A percentile compares a stretch with the other conserved stretches of the same genome.
phyloP scores from a whole-genome alignment of 768 basidiomycete genomes.

The Russula sp. region DNA sequence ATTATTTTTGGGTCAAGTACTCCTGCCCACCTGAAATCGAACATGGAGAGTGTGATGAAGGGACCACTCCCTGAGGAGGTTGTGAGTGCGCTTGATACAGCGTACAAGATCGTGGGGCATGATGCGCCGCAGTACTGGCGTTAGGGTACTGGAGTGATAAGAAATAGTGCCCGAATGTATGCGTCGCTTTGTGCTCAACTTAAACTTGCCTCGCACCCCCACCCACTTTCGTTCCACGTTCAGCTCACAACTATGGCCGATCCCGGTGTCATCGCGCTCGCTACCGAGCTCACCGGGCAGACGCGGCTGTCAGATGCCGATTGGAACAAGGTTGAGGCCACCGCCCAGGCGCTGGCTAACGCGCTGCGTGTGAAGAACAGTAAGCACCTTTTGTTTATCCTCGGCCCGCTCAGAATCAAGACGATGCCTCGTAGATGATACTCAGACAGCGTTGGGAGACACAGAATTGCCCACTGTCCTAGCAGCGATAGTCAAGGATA shows the following conservation, averaged over 20 bases:
- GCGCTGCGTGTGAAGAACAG: slow-evolving; percentile 23
- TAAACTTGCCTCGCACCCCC: not conserved
- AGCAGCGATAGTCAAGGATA: slow-evolving; percentile 55
- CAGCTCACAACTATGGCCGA: slow-evolving; percentile 22
- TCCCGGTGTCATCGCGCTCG: slow-evolving; percentile 18
- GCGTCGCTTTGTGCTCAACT: not conserved
- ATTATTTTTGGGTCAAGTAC: slow-evolving; percentile 5
- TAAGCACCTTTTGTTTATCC: slow-evolving; percentile 6
- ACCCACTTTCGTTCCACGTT: not conserved
- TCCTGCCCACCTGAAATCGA: not conserved
- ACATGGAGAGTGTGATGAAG: not conserved
- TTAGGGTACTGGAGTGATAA: slow-evolving; percentile 2
- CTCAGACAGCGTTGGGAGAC: slow-evolving; percentile 65
- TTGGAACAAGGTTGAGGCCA: slow-evolving; percentile 24
- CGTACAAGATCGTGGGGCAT: not conserved
- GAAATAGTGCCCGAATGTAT: not conserved
- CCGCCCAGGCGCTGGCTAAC: slow-evolving; percentile 27
- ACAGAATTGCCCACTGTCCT: slow-evolving; percentile 64
- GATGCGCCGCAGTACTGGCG: slow-evolving; percentile 1
- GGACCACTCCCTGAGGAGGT: not conserved
- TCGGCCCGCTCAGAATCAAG: not conserved
- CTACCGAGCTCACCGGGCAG: slow-evolving; percentile 21
- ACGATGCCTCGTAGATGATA: slow-evolving; percentile 50
- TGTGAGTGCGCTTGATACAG: not conserved
- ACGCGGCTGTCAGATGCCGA: slow-evolving; percentile 24